Evolutionary conservation across 2,329 filamentous ascomycete genomes (phyloP), one percentile per base, ranked within the genome.

Genomic region (Aspergillus calidoustus): DNA sequence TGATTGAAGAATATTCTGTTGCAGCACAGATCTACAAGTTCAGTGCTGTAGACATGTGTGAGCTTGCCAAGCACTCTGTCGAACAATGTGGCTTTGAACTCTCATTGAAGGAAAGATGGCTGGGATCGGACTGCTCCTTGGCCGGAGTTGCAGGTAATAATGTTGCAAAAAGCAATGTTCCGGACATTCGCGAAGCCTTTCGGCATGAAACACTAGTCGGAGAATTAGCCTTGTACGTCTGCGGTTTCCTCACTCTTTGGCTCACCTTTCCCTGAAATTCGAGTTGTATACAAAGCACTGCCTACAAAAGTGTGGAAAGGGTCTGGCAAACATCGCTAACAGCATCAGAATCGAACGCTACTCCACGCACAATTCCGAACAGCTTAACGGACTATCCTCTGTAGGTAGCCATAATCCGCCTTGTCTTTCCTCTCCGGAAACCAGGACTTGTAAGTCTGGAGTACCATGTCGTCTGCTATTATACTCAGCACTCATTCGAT

Each of bases 1-100:
- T 99, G 60, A 99, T 99, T 68, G 95, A 99, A 76, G 95, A 99
- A 74, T 99, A 99, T 73, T 93, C 94, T 0, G 95, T 99, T 8
- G 95, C 95, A 3, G 95, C 95, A 4, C 95, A 99, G 78, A 99
- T 99, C 62, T 99, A 98, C 81, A 98, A 98, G 80, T 87, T 99
- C 44, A 96, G 89, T 72, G 91, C 94, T 0, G 93, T 98, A 4
- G 95, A 99, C 72, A 99, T 99, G 95, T 98, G 95, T 74, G 95
- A 99, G 79, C 79, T 99, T 60, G 95, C 95, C 25, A 97, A 97
- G 79, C 94, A 98, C 75, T 97, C 92, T 9, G 95, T 99, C 46
- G 88, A 90, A 70, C 95, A 99, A 76, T 96, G 92, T 74, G 95
- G 95, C 7, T 99, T 96, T 72, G 95, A 99, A 75, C 83, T 91